phyloP scores from a whole-genome alignment of 2,329 filamentous ascomycete species.

The Stenocarpella maydis region DNA sequence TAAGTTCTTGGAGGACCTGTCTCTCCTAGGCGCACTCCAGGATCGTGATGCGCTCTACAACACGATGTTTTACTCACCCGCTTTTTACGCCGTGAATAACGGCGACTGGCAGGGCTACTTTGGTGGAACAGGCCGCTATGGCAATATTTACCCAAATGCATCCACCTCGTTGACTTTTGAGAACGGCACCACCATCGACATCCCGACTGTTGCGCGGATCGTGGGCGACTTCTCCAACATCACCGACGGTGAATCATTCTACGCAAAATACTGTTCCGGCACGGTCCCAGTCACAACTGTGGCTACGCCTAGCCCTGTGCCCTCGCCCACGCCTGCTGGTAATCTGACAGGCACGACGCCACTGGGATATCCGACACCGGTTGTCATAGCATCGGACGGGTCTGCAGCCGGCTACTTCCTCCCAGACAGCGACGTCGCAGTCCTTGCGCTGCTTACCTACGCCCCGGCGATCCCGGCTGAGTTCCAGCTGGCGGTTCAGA shows the following conservation, averaged over 20 bases:
- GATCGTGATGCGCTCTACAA: slow-evolving; percentile 53
- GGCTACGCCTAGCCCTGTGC: slow-evolving; percentile 24
- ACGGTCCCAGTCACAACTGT: slow-evolving; percentile 31
- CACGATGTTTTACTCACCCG: slow-evolving; percentile 49
- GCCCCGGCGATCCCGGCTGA: slow-evolving; percentile 41
- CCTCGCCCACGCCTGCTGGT: slow-evolving; percentile 31
- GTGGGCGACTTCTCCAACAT: slow-evolving; percentile 46
- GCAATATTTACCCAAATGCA: slow-evolving; percentile 50
- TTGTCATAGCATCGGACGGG: slow-evolving; percentile 43
- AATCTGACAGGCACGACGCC: slow-evolving; percentile 17
- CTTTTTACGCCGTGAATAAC: slow-evolving; percentile 13
- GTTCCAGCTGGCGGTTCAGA: slow-evolving; percentile 45
- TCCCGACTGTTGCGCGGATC: slow-evolving; percentile 47
- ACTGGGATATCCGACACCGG: slow-evolving; percentile 43
- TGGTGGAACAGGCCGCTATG: slow-evolving; percentile 45
- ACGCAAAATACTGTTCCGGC: slow-evolving; percentile 39
- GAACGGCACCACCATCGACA: slow-evolving; percentile 47
- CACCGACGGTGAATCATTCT: slow-evolving; percentile 45
- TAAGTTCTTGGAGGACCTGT: slow-evolving; percentile 41
- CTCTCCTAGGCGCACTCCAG: slow-evolving; percentile 46
- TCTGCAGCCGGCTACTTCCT: slow-evolving; percentile 46
- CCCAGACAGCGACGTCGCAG: slow-evolving; percentile 44
- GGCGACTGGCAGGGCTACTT: slow-evolving; percentile 46
- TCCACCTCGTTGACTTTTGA: slow-evolving; percentile 49
- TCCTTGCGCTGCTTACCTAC: slow-evolving; percentile 44